phyloP scores from a whole-genome alignment of 2,329 filamentous ascomycete genomes.

The Ambrosiella cleistominuta region DNA sequence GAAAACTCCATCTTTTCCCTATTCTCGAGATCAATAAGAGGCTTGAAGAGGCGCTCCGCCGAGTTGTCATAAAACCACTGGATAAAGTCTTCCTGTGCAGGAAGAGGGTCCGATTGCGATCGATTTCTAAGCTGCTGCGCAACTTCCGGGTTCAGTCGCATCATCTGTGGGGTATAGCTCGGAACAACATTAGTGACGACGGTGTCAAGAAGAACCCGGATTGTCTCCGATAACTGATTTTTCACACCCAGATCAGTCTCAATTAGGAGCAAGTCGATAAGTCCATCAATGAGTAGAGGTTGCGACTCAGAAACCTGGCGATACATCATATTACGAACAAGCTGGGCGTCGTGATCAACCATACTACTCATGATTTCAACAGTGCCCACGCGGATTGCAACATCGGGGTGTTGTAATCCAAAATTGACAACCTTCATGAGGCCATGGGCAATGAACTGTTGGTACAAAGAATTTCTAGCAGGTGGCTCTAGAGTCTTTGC shows the following conservation, averaged over 20 bases:
- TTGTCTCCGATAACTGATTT: slow-evolving; percentile 83
- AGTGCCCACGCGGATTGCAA: slow-evolving; percentile 72
- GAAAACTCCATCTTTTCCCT: slow-evolving; percentile 52
- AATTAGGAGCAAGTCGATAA: slow-evolving; percentile 79
- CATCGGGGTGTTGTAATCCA: slow-evolving; percentile 69
- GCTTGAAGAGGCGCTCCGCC: slow-evolving; percentile 69
- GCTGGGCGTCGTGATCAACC: slow-evolving; percentile 86
- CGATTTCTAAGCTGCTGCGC: slow-evolving; percentile 23
- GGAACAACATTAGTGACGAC: slow-evolving; percentile 18
- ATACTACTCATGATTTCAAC: slow-evolving; percentile 87
- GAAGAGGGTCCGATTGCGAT: slow-evolving; percentile 32
- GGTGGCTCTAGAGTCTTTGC: slow-evolving; percentile 86
- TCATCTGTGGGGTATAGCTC: slow-evolving; percentile 17
- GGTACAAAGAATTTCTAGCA: slow-evolving; percentile 63
- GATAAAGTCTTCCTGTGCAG: slow-evolving; percentile 72
- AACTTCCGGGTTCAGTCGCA: slow-evolving; percentile 17
- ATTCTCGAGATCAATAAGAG: slow-evolving; percentile 62
- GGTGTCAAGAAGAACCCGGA: slow-evolving; percentile 80
- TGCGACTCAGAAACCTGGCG: slow-evolving; percentile 79
- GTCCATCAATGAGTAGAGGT: slow-evolving; percentile 69
- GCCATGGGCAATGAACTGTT: slow-evolving; percentile 76
- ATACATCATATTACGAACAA: slow-evolving; percentile 87
- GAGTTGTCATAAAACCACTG: slow-evolving; percentile 80
- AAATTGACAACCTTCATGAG: slow-evolving; percentile 83
- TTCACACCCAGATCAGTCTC: slow-evolving; percentile 91